These are phyloP conservation scores for Tarenaya hassleriana DNA, from an alignment of 345 rosid genomes.

Conservation along the genomic window DNA sequence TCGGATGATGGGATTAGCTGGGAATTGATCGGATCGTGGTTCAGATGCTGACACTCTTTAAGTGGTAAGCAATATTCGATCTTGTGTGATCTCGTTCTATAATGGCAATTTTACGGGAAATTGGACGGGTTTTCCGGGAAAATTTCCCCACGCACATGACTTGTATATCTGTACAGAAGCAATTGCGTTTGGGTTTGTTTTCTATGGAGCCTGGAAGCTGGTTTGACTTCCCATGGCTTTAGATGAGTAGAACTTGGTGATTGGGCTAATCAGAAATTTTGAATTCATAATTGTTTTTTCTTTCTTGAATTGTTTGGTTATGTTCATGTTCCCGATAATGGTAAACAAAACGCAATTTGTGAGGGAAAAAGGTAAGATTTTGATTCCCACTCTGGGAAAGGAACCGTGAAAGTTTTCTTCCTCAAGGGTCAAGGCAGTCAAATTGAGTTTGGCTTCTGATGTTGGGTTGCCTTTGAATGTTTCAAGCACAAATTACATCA, in stretches of 20 bases:
- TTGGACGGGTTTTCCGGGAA: neutral
- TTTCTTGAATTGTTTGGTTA: neutral
- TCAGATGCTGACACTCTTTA: neutral
- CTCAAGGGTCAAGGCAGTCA: neutral
- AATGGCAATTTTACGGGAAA: neutral
- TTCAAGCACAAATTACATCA: neutral
- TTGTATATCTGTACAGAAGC: slow-evolving; percentile 7
- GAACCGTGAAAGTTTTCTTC: neutral
- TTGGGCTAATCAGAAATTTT: neutral
- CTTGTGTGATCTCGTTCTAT: slow-evolving; percentile 1
- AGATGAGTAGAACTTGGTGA: neutral
- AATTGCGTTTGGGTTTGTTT: slow-evolving; percentile 6
- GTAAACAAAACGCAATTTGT: neutral
- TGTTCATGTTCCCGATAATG: slow-evolving; percentile 2
- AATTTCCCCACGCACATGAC: slow-evolving; percentile 5
- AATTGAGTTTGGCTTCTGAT: slow-evolving; percentile 15
- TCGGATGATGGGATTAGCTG: neutral
- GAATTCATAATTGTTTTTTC: slow-evolving; percentile 8
- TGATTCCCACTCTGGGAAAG: neutral
- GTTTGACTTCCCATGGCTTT: slow-evolving; percentile 21
- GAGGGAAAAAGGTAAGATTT: neutral
- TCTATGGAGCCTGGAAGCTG: slow-evolving; percentile 8
- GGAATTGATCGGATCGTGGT: slow-evolving; percentile 15
- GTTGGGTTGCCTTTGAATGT: neutral
- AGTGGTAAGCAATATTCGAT: neutral